phyloP scores from a whole-genome alignment of 345 rosid genomes.

The Pistacia integerrima region DNA sequence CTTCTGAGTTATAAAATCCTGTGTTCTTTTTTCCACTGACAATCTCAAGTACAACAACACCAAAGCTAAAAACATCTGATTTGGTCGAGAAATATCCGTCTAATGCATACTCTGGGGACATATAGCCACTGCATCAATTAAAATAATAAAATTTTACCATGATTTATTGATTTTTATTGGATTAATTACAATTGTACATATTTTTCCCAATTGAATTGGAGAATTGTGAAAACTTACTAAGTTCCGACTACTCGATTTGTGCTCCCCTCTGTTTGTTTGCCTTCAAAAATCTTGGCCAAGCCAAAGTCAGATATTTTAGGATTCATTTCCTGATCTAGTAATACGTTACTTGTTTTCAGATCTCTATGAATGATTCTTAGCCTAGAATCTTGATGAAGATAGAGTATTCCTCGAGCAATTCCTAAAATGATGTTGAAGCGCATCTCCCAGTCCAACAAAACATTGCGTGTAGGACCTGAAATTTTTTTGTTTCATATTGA shows the following conservation, averaged over 20 bases:
- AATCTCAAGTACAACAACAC: slow-evolving; percentile 34
- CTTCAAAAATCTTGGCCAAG: slow-evolving; percentile 63
- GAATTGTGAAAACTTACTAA: slow-evolving; percentile 44
- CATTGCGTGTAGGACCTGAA: slow-evolving; percentile 37
- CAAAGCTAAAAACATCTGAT: slow-evolving; percentile 40
- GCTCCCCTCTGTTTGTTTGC: slow-evolving; percentile 47
- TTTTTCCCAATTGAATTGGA: too few relatives aligned
- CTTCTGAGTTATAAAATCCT: slow-evolving; percentile 9
- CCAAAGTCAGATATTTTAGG: slow-evolving; percentile 82
- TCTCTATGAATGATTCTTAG: slow-evolving; percentile 74
- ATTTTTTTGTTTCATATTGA: background rate
- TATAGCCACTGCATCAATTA: slow-evolving; percentile 30
- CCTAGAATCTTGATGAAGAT: slow-evolving; percentile 79
- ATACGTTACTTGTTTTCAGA: slow-evolving; percentile 59
- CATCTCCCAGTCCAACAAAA: slow-evolving; percentile 48
- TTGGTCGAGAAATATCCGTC: slow-evolving; percentile 31
- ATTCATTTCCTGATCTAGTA: slow-evolving; percentile 66
- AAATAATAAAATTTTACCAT: too few relatives aligned
- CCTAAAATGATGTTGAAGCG: slow-evolving; percentile 56
- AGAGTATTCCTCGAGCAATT: slow-evolving; percentile 62
- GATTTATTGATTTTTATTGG: too few relatives aligned
- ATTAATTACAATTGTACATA: too few relatives aligned
- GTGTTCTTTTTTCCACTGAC: slow-evolving; percentile 31
- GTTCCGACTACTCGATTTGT: slow-evolving; percentile 72
- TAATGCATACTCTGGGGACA: slow-evolving; percentile 23